phyloP scores from a whole-genome alignment of 192 early-diverging fungal species.

The Backusella macrospora region DNA sequence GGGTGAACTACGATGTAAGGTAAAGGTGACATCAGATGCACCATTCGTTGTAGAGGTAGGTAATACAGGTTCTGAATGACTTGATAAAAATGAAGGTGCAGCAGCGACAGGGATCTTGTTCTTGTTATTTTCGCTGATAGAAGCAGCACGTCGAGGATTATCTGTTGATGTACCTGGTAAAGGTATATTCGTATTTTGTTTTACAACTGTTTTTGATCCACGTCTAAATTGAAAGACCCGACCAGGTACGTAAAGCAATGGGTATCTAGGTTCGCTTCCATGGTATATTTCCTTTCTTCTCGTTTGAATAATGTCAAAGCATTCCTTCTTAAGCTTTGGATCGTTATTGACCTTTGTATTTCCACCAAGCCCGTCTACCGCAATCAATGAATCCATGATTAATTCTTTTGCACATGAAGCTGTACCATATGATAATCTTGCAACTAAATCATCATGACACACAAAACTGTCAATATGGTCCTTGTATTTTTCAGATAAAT shows the following conservation, averaged over 20 bases:
- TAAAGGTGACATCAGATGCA: constrained; percentile 25
- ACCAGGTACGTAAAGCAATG: constrained; percentile 41
- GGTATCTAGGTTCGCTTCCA: constrained; percentile 32
- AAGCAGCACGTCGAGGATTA: not conserved
- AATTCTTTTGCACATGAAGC: constrained; percentile 63
- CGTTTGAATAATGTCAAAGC: constrained; percentile 40
- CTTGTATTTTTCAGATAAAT: constrained; percentile 54
- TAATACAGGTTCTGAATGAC: constrained; percentile 21
- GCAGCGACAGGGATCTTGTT: not conserved
- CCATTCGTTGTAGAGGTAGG: not conserved
- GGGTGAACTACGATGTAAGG: constrained; percentile 33
- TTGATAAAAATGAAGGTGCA: constrained; percentile 14
- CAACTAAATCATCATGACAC: constrained; percentile 64
- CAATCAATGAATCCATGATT: constrained; percentile 54
- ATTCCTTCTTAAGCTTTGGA: constrained; percentile 26
- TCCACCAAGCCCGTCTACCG: constrained; percentile 39
- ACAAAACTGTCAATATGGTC: constrained; percentile 66
- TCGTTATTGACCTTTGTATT: constrained; percentile 33
- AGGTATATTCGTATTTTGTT: not conserved
- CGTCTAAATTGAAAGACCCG: constrained; percentile 40
- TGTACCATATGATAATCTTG: constrained; percentile 66
- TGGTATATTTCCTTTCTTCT: constrained; percentile 39
- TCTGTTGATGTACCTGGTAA: not conserved
- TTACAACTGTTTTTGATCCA: not conserved
- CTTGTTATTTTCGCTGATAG: not conserved